These are phyloP conservation scores for Juglanconis oblonga DNA, from an alignment of 2,329 filamentous ascomycete species.

Conservation along the genomic window DNA sequence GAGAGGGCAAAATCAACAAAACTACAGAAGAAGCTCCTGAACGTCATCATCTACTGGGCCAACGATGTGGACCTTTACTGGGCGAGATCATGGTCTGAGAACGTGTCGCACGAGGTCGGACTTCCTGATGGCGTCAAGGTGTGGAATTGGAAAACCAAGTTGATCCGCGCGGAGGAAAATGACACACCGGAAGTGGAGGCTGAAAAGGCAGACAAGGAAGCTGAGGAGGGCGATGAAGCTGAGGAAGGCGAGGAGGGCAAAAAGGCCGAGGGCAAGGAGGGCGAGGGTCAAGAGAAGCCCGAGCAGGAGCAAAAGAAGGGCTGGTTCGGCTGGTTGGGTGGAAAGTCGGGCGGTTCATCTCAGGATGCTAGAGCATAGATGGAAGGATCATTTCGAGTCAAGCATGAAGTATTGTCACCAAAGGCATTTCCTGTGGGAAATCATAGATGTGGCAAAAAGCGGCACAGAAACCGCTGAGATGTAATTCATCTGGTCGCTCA, in stretches of 20 bases:
- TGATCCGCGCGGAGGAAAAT: slow-evolving; percentile 1
- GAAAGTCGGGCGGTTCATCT: slow-evolving; percentile 5
- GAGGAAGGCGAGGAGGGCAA: not conserved
- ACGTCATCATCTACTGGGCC: slow-evolving; percentile 50
- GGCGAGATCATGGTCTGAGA: slow-evolving; percentile 48
- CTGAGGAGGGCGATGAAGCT: not conserved
- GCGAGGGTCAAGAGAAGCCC: not conserved
- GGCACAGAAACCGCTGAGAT: not conserved
- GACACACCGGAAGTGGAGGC: not conserved
- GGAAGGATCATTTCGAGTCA: not conserved
- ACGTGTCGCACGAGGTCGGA: slow-evolving; percentile 49
- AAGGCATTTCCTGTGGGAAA: not conserved
- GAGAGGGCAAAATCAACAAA: not conserved
- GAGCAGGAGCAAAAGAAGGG: slow-evolving; percentile 10
- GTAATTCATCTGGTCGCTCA: slow-evolving; percentile 8
- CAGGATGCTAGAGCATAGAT: slow-evolving; percentile 12
- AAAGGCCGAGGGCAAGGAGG: not conserved
- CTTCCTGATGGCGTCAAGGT: slow-evolving; percentile 25
- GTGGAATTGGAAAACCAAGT: slow-evolving; percentile 12
- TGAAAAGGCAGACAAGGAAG: not conserved
- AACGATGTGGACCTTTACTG: slow-evolving; percentile 45
- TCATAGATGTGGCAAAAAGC: not conserved
- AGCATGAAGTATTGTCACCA: not conserved
- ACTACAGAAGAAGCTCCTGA: slow-evolving; percentile 29
- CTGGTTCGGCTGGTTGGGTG: slow-evolving; percentile 11